phyloP scores from a whole-genome alignment of 1,284 basidiomycete species.

The Xerocomus minutiporus region DNA sequence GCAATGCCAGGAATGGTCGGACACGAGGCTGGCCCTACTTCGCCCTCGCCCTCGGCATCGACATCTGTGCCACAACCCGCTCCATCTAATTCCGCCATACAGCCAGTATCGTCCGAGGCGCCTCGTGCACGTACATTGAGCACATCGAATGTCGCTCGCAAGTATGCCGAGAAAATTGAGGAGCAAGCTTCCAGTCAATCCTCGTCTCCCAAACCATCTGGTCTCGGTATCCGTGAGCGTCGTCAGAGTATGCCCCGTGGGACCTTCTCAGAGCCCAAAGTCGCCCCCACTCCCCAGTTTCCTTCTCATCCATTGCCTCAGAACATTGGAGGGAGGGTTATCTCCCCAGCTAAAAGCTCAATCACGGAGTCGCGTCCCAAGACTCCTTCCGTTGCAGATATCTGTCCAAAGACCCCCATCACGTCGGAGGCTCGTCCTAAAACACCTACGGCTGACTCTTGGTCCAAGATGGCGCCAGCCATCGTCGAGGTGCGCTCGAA shows the following conservation, averaged over 20 bases:
- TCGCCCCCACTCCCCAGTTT: conserved; percentile 37
- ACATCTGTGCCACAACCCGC: conserved; percentile 2
- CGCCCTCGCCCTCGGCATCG: conserved; percentile 27
- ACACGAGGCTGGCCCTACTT: conserved; percentile 6
- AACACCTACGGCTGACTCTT: conserved; percentile 15
- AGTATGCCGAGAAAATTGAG: conserved; percentile 37
- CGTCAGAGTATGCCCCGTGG: conserved; percentile 34
- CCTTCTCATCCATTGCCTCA: conserved; percentile 29
- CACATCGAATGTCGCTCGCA: conserved; percentile 34
- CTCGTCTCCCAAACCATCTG: conserved; percentile 13
- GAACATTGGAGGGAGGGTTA: conserved; percentile 8
- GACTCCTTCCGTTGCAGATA: conserved; percentile 10
- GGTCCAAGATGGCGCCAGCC: conserved; percentile 8
- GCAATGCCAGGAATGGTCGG: conserved; percentile 63
- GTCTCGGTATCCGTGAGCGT: conserved; percentile 31
- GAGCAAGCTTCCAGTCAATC: conserved; percentile 17
- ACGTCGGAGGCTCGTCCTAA: conserved; percentile 11
- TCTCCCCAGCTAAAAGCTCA: conserved; percentile 13
- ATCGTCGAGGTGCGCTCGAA: conserved; percentile 22
- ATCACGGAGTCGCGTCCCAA: conserved; percentile 20
- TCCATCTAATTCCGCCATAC: conserved; percentile 5
- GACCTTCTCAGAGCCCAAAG: conserved; percentile 29
- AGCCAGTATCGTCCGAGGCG: conserved; percentile 7
- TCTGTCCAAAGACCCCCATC: conserved; percentile 14
- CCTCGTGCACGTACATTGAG: conserved; percentile 34